phyloP scores from a whole-genome alignment of 306 rosid species.

The Cucurbita ficifolia region DNA sequence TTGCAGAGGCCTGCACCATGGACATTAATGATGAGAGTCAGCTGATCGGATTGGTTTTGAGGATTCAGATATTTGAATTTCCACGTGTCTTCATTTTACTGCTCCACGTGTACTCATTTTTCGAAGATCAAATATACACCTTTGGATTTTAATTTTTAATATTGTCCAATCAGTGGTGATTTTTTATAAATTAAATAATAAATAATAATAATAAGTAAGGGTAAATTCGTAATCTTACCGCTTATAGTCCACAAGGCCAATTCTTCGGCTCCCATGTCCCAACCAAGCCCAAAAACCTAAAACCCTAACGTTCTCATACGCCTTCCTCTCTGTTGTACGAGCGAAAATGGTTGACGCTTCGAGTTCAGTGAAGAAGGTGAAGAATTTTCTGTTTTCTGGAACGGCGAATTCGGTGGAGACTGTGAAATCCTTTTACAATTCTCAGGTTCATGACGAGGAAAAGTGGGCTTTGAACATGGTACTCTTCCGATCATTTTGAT shows the following conservation, averaged over 20 bases:
- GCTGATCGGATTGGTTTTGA: conserved; percentile 16
- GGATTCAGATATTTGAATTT: neutral
- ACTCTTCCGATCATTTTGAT: neutral
- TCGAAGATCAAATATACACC: too few species aligned
- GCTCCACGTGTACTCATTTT: neutral
- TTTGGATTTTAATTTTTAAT: too few species aligned
- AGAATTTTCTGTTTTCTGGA: conserved; percentile 28
- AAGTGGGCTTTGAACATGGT: conserved; percentile 81
- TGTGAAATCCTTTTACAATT: conserved; percentile 33
- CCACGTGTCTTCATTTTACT: conserved; percentile 24
- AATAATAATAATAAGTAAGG: neutral
- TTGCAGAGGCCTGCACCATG: neutral
- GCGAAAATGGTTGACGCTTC: conserved; percentile 44
- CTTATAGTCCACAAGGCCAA: neutral
- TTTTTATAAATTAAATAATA: too few species aligned
- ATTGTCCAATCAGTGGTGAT: too few species aligned
- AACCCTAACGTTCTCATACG: conserved; percentile 21
- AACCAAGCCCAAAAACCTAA: conserved; percentile 12
- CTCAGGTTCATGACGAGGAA: conserved; percentile 60
- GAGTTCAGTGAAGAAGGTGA: conserved; percentile 41
- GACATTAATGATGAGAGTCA: conserved; percentile 14
- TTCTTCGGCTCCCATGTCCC: neutral
- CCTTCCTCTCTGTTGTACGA: neutral
- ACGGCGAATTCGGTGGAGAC: conserved; percentile 28
- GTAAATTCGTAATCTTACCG: neutral